phyloP scores from a whole-genome alignment of 169 alveolate species.

The Plasmodium relictum region DNA sequence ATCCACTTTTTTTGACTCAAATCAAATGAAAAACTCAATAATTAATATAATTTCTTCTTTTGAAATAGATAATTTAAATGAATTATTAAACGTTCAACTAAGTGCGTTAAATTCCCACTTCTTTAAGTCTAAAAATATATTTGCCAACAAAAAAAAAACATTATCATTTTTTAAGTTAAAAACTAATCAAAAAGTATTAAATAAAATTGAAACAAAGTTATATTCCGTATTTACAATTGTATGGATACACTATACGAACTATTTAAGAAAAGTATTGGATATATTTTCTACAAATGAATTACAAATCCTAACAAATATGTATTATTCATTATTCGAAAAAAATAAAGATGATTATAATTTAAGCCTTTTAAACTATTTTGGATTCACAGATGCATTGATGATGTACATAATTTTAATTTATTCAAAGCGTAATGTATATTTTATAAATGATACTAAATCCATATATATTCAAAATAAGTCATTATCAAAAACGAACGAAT shows the following conservation, averaged over 20 bases:
- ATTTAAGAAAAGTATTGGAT: constrained; percentile 61
- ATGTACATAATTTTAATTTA: constrained; percentile 23
- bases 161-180: constrained; percentile 57
- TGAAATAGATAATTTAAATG: constrained; percentile 54
- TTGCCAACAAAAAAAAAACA: constrained; percentile 30
- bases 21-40: constrained; percentile 57
- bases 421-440: constrained; percentile 18
- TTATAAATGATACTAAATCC: constrained; percentile 35
- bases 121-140: constrained; percentile 33
- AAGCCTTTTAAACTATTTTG: constrained; percentile 50
- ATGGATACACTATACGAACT: constrained; percentile 74
- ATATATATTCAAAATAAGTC: constrained; percentile 24
- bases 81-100: constrained; percentile 35
- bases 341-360: constrained; percentile 46
- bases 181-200: constrained; percentile 46
- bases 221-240: constrained; percentile 67
- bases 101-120: constrained; percentile 53
- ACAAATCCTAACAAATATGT: constrained; percentile 27
- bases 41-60: constrained; percentile 63
- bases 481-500: constrained; percentile 6
- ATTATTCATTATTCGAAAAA: constrained; percentile 24
- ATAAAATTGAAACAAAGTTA: constrained; percentile 38
- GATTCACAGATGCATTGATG: constrained; percentile 62
- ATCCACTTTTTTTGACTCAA: constrained; percentile 68
- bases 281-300: constrained; percentile 47